phyloP scores from a whole-genome alignment of 2,329 filamentous ascomycete species.

The Aspergillus fructus region DNA sequence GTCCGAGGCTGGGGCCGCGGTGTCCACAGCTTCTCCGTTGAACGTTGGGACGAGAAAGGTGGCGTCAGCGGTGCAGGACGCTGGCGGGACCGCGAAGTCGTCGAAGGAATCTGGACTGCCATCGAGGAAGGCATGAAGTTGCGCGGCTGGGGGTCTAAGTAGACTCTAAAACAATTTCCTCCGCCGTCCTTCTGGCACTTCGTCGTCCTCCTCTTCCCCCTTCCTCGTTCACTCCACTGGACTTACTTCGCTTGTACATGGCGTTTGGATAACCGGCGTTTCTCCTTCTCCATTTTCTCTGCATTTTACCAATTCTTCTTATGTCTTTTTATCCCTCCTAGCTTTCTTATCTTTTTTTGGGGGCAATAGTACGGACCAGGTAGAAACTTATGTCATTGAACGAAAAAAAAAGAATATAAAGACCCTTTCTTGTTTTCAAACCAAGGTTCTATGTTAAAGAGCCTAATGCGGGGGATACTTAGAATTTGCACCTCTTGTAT shows the following conservation, averaged over 20 bases:
- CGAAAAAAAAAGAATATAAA: too few relatives aligned
- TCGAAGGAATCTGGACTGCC: constrained; percentile 86
- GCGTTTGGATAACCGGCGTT: constrained; percentile 9
- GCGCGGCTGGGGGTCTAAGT: constrained; percentile 68
- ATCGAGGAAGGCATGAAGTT: constrained; percentile 85
- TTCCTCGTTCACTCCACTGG: neutral
- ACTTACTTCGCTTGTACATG: neutral
- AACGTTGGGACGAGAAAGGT: constrained; percentile 68
- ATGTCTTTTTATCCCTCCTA: neutral
- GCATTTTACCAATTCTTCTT: neutral
- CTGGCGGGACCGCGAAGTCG: constrained; percentile 89
- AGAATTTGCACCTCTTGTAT: too few relatives aligned
- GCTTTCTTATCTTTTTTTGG: neutral
- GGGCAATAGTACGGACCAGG: too few relatives aligned
- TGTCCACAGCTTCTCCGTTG: constrained; percentile 76
- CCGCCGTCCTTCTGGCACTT: neutral
- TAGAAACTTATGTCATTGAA: too few relatives aligned
- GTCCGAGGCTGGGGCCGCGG: constrained; percentile 84
- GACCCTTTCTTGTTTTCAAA: too few relatives aligned
- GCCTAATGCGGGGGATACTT: too few relatives aligned
- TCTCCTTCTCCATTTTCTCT: neutral
- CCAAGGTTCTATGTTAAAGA: too few relatives aligned
- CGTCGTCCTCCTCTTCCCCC: neutral
- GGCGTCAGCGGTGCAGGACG: constrained; percentile 41
- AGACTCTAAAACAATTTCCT: neutral